phyloP scores from a whole-genome alignment of 768 basidiomycete species.

The Tricholoma sp. region DNA sequence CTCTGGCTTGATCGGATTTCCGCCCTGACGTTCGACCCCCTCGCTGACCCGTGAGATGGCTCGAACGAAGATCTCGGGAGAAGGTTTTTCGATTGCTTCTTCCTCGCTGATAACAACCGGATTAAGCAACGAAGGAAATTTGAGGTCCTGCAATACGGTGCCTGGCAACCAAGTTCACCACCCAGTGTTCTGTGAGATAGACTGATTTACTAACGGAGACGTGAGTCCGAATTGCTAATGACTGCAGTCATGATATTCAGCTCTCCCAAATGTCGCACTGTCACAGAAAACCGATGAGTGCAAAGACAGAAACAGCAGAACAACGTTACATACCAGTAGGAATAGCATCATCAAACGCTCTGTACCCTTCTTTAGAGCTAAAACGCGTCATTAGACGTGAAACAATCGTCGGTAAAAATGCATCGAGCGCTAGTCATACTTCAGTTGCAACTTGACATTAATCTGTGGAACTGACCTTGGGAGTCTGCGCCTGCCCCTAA shows the following conservation, averaged over 20 bases:
- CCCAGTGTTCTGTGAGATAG: background rate
- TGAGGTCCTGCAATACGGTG: conserved; percentile 55
- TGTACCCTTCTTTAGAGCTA: conserved; percentile 67
- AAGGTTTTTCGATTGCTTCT: conserved; percentile 66
- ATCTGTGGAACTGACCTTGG: conserved; percentile 33
- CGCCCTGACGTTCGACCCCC: background rate
- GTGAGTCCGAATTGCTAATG: conserved; percentile 68
- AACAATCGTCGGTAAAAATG: conserved; percentile 51
- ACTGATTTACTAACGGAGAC: conserved; percentile 51
- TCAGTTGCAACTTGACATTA: background rate
- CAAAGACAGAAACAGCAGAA: background rate
- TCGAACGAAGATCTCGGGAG: conserved; percentile 49
- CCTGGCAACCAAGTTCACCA: conserved; percentile 23
- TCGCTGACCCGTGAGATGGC: conserved; percentile 32
- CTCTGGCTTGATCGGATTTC: conserved; percentile 23
- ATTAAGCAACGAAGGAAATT: conserved; percentile 40
- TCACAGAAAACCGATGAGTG: conserved; percentile 4
- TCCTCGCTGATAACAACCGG: conserved; percentile 68
- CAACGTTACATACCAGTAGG: conserved; percentile 35
- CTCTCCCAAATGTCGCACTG: conserved; percentile 42
- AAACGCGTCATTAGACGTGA: conserved; percentile 60
- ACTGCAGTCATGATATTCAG: conserved; percentile 50
- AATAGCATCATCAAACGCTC: conserved; percentile 47
- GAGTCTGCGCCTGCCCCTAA: conserved; percentile 68
- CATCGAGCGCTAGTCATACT: conserved; percentile 42